Evolutionary conservation across 371 early-diverging fungal species (phyloP), one percentile per base, ranked within the genome.

Genomic region (Batrachochytrium dendrobatidis): DNA sequence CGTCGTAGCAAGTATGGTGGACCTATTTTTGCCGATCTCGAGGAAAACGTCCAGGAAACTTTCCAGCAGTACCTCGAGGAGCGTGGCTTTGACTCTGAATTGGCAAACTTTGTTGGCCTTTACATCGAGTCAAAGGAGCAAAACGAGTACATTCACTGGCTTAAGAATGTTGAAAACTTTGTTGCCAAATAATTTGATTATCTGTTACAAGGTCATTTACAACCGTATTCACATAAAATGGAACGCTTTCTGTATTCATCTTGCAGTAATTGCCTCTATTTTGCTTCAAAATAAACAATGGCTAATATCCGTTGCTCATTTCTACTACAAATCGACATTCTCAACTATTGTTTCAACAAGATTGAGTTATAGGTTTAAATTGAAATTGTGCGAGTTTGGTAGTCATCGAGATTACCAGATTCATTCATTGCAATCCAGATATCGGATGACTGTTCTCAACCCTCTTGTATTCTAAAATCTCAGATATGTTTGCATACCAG

Each of bases 61-160:
- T 88, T 93, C 76, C 87, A 85, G 65, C 76, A 77, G 55, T 94
- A 84, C 76, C 77, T 95, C 55, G 87, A 87, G 63, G 94, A 90
- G 69, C 89, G 92, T 60, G 89, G 89, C 55, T 82, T 95, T 61
- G 84, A 90, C 60, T 79, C 85, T 25, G 85, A 78, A 7, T 75
- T 93, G 49, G 87, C 91, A 46, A 79, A 83, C 60, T 91, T 93
- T 69, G 83, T 95, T 58, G 87, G 90, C 52, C 82, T 77, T 62
- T 95, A 89, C 72, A 82, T 92, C 58, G 92, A 91, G 73, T 83
- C 80, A 81, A 95, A 94, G 85, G 96, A 95, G 73, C 94, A 93
- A 80, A 77, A 81, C 60, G 96, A 95, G 79, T 95, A 95, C 73
- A 73, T 82, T 17, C 65, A 74, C 61, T 95, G 96, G 96, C 76